Base-by-base conservation (phyloP, 345 rosid genomes). In the Jatropha curcas region DNA sequence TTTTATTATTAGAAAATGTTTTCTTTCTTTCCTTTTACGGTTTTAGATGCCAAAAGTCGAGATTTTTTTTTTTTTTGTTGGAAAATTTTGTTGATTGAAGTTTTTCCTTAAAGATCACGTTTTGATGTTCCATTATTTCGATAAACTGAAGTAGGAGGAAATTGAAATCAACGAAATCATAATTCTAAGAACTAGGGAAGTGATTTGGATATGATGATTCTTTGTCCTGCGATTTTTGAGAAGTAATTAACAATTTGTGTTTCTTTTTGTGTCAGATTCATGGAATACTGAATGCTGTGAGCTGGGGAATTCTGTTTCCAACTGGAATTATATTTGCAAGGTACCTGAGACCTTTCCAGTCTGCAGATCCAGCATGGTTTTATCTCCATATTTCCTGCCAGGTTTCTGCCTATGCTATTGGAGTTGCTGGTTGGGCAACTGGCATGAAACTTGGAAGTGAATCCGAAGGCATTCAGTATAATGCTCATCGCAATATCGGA, bases 291-390 rank as follows among this genome's bases (percentile, higher is more conserved):
- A 93, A 93, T 59, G 92, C 82, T 2, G 90, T 91, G 77, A 89
- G 97, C 62, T 93, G 98, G 98, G 95, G 98, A 46, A 63, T 91
- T 71, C 68, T 93, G 88, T 84, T 93, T 70, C 98, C 97, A 0
- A 0, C 86, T 31, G 98, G 98, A 45, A 74, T 75, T 25, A 80
- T 93, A 31, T 81, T 93, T 13, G 98, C 97, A 0, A 82, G 98
- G 57, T 93, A 93, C 65, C 2, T 93, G 70, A 89, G 89, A 70
- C 37, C 80, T 31, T 89, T 93, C 71, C 81, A 84, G 39, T 85
- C 92, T 0, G 92, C 95, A 7, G 98, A 91, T 86, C 97, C 95
- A 19, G 87, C 87, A 0, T 93, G 98, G 98, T 93, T 93, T 71
- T 91, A 93, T 74, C 83, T 89, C 37, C 98, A 93, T 37, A 88